phyloP scores from a whole-genome alignment of 306 rosid species.

The Cicer yamashitae region DNA sequence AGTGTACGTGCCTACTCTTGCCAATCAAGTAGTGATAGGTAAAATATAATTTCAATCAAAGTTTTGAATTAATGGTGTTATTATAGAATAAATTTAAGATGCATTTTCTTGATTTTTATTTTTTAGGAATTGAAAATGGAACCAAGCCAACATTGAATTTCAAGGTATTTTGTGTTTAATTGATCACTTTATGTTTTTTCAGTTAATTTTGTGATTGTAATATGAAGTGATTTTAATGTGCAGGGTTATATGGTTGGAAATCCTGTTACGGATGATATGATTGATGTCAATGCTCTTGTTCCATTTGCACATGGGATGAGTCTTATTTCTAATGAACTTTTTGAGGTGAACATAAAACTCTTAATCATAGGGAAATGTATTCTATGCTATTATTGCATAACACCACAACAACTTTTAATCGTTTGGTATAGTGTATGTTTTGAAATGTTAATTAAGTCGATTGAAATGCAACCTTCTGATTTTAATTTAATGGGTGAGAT shows the following conservation, averaged over 20 bases:
- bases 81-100: conserved; percentile 15
- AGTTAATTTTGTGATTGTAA: conserved; percentile 13
- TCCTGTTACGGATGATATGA: conserved; percentile 67
- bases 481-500: no score
- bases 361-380: no score
- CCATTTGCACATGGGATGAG: conserved; percentile 71
- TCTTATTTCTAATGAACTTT: conserved; percentile 66
- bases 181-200: conserved; percentile 37
- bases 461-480: no score
- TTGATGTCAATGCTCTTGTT: conserved; percentile 91
- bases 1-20: conserved; percentile 88
- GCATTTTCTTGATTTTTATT: conserved; percentile 29
- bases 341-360: conserved; percentile 53
- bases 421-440: no score
- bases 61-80: conserved; percentile 22
- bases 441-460: no score
- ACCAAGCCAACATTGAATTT: conserved; percentile 53
- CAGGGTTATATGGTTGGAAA: conserved; percentile 94
- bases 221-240: conserved; percentile 20
- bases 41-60: conserved; percentile 8
- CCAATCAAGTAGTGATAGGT: conserved; percentile 72
- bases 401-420: no score
- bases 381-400: no score
- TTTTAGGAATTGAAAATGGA: conserved; percentile 62
- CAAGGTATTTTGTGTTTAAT: conserved; percentile 6